Base-by-base conservation (phyloP, 2,329 filamentous ascomycete species). In the Paecilomyces variotii region DNA sequence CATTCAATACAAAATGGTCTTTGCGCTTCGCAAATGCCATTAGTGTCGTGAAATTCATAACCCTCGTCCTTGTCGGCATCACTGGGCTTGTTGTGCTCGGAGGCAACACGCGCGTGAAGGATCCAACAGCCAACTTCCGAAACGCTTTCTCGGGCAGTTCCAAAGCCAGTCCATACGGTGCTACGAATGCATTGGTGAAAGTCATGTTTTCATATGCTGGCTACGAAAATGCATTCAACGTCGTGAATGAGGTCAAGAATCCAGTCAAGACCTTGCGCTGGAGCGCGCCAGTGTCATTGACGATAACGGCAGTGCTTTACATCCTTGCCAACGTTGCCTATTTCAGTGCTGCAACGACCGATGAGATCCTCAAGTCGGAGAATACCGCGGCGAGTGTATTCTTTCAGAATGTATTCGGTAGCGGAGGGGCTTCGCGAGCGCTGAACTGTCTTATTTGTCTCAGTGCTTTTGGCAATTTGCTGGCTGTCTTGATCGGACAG, bases 21-120 rank as follows among this genome's bases (percentile, higher is more conserved):
- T 78, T 85, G 2, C 78, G 78, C 65, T 66, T 83, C 0, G 79
- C 80, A 12, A 86, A 88, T 62, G 69, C 74, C 5, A 79, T 88
- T 39, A 84, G 84, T 0, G 67, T 77, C 1, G 64, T 88, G 39
- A 89, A 89, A 65, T 68, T 88, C 2, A 64, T 82, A 14, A 87
- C 84, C 0, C 72, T 89, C 2, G 61, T 87, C n/a, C 86, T 88
- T 62, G 82, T 86, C 62, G 78, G 74, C 30, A 82, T 86, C 45
- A 81, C 83, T 0, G 86, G 85, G 0, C 73, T 87, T 1, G 84
- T 87, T 2, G 82, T 87, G 2, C 78, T 88, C 0, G 84, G 83
- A 6, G 84, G 84, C 4, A 74, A 83, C 57, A 77, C 78, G 5
- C 70, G 70, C 19, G 75, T 86, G 2, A 59, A 72, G 4, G 73